Percentiles rank a stretch among this genome's conserved stretches.
phyloP scores from a whole-genome alignment of 202 grass and related monocot species.

The Tripidium arundinaceum region DNA sequence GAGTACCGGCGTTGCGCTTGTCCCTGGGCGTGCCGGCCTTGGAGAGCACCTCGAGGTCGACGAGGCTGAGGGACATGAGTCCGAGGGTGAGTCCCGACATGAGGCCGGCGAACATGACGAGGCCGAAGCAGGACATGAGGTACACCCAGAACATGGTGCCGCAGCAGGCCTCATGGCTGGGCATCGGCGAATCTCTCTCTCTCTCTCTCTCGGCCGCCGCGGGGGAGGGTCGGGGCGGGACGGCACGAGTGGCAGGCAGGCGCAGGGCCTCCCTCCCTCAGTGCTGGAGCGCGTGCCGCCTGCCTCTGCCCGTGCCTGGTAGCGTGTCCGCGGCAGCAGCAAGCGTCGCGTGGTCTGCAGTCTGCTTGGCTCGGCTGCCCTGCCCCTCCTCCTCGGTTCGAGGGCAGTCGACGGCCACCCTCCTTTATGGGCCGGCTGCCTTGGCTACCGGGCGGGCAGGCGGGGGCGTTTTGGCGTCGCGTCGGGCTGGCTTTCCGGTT shows the following conservation, averaged over 20 bases:
- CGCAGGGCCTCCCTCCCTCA: background rate
- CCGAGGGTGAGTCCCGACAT: slow-evolving; percentile 98
- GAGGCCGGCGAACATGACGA: slow-evolving; percentile 89
- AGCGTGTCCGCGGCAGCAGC: background rate
- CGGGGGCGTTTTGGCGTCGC: background rate
- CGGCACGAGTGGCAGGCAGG: background rate
- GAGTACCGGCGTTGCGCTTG: slow-evolving; percentile 48
- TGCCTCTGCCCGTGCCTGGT: background rate
- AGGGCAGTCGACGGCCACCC: background rate
- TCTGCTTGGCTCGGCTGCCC: too few relatives aligned
- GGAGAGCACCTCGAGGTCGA: slow-evolving; percentile 92
- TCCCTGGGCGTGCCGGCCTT: slow-evolving; percentile 75
- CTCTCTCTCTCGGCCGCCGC: background rate
- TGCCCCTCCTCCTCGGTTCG: too few relatives aligned
- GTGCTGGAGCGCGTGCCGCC: background rate
- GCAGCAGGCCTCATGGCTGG: slow-evolving; percentile 60
- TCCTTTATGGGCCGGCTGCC: background rate
- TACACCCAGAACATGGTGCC: slow-evolving; percentile 80
- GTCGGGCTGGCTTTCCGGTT: background rate
- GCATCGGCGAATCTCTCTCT: slow-evolving; percentile 14
- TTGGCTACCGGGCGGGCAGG: too few relatives aligned
- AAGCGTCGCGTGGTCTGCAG: background rate
- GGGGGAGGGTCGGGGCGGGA: background rate
- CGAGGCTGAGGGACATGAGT: slow-evolving; percentile 98
- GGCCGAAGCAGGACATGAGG: slow-evolving; percentile 45